Evolutionary conservation across 768 basidiomycete genomes (phyloP).

Genomic region (Russula abietina): DNA sequence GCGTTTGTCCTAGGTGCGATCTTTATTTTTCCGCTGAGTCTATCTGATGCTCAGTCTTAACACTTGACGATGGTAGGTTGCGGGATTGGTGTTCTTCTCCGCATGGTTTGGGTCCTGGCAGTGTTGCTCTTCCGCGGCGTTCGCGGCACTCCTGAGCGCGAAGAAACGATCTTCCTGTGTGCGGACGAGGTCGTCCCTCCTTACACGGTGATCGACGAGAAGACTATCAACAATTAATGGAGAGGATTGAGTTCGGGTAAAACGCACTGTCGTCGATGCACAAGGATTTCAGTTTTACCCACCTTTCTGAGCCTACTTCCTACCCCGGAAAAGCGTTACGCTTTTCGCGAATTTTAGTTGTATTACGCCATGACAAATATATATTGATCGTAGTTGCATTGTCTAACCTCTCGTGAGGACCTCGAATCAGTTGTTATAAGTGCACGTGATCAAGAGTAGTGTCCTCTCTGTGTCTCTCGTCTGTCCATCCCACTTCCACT

Average conservation of each 20-base stretch:
- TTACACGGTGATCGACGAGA: constrained; percentile 10
- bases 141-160: constrained; percentile 36
- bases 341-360: neutral
- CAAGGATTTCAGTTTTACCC: no score
- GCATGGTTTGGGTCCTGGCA: constrained; percentile 72
- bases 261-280: neutral
- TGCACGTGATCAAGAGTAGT: neutral
- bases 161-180: constrained; percentile 21
- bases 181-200: constrained; percentile 16
- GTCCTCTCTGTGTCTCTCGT: neutral
- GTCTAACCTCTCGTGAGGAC: neutral
- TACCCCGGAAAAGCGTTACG: neutral
- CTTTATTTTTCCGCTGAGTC: neutral
- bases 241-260: neutral
- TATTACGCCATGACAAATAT: neutral
- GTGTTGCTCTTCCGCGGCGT: constrained; percentile 56
- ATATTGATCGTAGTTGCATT: neutral
- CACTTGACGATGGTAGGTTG: constrained; percentile 46
- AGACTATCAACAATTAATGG: neutral
- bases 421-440: neutral
- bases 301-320: neutral
- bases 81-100: constrained; percentile 73
- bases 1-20: constrained; percentile 72
- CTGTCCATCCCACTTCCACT: neutral
- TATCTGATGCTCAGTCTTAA: neutral